These are phyloP conservation scores for Schizophyllum commune DNA, from an alignment of 1,284 basidiomycete genomes.

Conservation along the genomic window DNA sequence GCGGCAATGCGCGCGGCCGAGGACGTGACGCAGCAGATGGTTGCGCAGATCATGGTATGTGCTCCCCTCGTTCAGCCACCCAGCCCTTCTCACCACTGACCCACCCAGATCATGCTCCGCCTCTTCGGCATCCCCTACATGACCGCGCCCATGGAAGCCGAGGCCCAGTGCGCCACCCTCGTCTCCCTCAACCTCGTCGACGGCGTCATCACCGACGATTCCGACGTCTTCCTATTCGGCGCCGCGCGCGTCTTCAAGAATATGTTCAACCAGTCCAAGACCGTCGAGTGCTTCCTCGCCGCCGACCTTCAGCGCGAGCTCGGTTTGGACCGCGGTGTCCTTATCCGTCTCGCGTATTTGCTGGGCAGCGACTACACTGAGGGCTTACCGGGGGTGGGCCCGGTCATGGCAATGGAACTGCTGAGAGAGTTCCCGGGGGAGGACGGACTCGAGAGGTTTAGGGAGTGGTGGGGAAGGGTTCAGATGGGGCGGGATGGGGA, in stretches of 20 bases:
- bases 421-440: slow-evolving; percentile 85
- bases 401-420: slow-evolving; percentile 94
- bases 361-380: slow-evolving; percentile 97
- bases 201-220: slow-evolving; percentile 98
- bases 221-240: slow-evolving; percentile 97
- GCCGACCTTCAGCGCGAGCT: slow-evolving; percentile 86
- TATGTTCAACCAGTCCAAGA: slow-evolving; percentile 99
- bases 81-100: slow-evolving; percentile 1
- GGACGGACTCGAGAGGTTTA: slow-evolving; percentile 80
- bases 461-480: slow-evolving; percentile 94
- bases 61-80: slow-evolving; percentile 1
- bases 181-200: slow-evolving; percentile 84
- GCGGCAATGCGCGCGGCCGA: slow-evolving; percentile 90
- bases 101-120: slow-evolving; percentile 67
- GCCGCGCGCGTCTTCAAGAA: slow-evolving; percentile 93
- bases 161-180: slow-evolving; percentile 96
- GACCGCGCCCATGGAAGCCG: slow-evolving; percentile 98
- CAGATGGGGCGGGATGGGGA: slow-evolving; percentile 81
- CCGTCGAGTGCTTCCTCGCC: slow-evolving; percentile 90
- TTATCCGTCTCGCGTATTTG: slow-evolving; percentile 88
- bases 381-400: slow-evolving; percentile 92
- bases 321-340: slow-evolving; percentile 78
- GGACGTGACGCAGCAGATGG: slow-evolving; percentile 92
- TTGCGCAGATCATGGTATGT: slow-evolving; percentile 87
- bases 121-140: slow-evolving; percentile 98